phyloP scores from a whole-genome alignment of 2,329 filamentous ascomycete species.

The Apiospora sp. region DNA sequence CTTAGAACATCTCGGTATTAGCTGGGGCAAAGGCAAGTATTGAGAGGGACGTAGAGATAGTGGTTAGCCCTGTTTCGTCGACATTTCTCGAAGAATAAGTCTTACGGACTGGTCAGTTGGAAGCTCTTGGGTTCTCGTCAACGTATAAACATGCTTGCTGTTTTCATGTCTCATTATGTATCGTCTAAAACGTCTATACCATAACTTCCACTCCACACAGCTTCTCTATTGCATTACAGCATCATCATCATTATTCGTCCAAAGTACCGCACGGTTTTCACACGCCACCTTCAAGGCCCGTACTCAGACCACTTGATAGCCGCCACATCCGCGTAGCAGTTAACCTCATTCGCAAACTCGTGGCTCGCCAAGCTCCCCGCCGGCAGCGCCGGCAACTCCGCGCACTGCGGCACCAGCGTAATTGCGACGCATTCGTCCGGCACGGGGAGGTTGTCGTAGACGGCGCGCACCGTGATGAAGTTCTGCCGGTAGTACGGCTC shows the following conservation, averaged over 20 bases:
- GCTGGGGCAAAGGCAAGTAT: no score
- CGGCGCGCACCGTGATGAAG: conserved; percentile 50
- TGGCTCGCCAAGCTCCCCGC: conserved; percentile 48
- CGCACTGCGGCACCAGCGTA: conserved; percentile 53
- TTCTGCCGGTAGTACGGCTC: conserved; percentile 51
- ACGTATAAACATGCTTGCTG: no score
- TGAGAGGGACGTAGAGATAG: no score
- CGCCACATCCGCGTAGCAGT: conserved; percentile 52
- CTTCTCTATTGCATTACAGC: neutral
- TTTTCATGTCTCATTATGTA: neutral
- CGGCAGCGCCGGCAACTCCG: conserved; percentile 45
- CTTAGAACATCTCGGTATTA: no score
- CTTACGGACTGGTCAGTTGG: no score
- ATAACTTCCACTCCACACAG: no score
- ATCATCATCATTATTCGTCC: neutral
- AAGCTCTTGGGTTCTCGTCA: no score
- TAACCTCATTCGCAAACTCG: conserved; percentile 45
- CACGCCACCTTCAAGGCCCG: conserved; percentile 27
- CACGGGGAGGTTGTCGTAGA: conserved; percentile 41
- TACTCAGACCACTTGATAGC: conserved; percentile 48
- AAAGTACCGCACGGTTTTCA: no score
- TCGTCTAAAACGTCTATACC: no score
- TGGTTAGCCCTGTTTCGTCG: no score
- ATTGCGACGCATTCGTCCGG: conserved; percentile 54
- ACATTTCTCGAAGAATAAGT: no score